These are phyloP conservation scores for Eutrema heterophyllum DNA, from an alignment of 345 rosid genomes.

Conservation along the genomic window DNA sequence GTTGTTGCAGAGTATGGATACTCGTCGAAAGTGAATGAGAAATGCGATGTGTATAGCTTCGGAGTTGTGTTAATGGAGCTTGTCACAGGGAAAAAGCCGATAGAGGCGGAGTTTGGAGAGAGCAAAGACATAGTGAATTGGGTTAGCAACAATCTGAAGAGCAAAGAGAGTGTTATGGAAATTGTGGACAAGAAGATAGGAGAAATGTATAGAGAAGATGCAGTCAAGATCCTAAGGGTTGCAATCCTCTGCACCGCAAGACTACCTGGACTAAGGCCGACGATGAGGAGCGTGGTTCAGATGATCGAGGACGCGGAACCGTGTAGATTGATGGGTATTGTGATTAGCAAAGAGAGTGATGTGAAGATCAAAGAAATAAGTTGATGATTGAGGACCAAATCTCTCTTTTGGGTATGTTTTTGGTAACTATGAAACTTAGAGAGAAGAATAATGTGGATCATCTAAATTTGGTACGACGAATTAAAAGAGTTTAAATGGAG, in stretches of 20 bases:
- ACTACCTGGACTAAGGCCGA: slow-evolving; percentile 58
- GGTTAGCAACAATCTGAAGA: slow-evolving; percentile 58
- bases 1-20: slow-evolving; percentile 76
- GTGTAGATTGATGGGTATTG: slow-evolving; percentile 48
- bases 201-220: slow-evolving; percentile 52
- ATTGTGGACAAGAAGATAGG: slow-evolving; percentile 66
- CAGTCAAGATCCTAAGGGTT: slow-evolving; percentile 55
- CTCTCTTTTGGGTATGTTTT: slow-evolving; percentile 3
- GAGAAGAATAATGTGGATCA: background rate
- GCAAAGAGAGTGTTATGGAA: slow-evolving; percentile 45
- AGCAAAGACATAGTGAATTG: slow-evolving; percentile 75
- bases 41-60: slow-evolving; percentile 89
- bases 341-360: slow-evolving; percentile 37
- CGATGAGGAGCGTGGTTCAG: slow-evolving; percentile 82
- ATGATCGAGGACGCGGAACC: slow-evolving; percentile 84
- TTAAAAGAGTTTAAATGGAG: background rate
- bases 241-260: slow-evolving; percentile 67
- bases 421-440: slow-evolving; percentile 8
- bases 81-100: slow-evolving; percentile 74
- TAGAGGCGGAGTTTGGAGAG: slow-evolving; percentile 76
- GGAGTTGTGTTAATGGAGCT: slow-evolving; percentile 95
- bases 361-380: slow-evolving; percentile 28
- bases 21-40: slow-evolving; percentile 73
- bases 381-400: slow-evolving; percentile 19
- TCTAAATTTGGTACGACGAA: background rate